Base-by-base conservation (phyloP, 306 rosid species). In the Cucurbita maxima region DNA sequence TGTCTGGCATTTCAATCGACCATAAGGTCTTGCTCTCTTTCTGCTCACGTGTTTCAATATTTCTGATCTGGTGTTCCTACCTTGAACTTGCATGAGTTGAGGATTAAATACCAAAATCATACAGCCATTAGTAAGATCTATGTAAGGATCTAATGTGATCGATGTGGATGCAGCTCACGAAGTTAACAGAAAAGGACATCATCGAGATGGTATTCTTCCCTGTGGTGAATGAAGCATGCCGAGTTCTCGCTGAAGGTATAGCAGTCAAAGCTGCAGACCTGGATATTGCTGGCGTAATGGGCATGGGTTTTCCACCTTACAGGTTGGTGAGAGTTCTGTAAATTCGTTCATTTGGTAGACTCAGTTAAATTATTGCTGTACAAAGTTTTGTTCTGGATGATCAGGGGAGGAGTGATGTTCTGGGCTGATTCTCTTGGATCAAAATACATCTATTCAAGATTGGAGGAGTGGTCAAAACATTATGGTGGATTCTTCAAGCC, bases 281-380 rank as follows among this genome's bases (percentile, higher is more conserved):
- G 37, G 99, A 91, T 77, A 85, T 94, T 73, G 80, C 97, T 75
- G 76, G 88, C 18, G 79, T 91, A 83, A 89, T 86, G 92, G 99
- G 96, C 77, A 91, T 94, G 99, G 99, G 99, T 38, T 94, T 94
- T 77, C 99, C 99, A 45, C 82, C 96, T 43, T 91, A 94, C 95
- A 91, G 99, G 99, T 94, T 71, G 75, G 84, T 81, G 51, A 40
- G 4, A 41, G 40, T 67, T 67, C 19, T 67, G 10, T 41, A 3
- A 12, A 13, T 22, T 20, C 10, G 52, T 66, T 44, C n/a, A 7
- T 68, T 68, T 7, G 43, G 11, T 56, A 34, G 37, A 12, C 43
- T 30, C 38, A n/a, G 5, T 43, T 57, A 12, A 44, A 58, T n/a
- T 51, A 71, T 10, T 72, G 41, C 7, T 55, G 10, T 55, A 41